Evolutionary conservation across 164 flowering plant species (phyloP).

Genomic region (Malania oleifera): DNA sequence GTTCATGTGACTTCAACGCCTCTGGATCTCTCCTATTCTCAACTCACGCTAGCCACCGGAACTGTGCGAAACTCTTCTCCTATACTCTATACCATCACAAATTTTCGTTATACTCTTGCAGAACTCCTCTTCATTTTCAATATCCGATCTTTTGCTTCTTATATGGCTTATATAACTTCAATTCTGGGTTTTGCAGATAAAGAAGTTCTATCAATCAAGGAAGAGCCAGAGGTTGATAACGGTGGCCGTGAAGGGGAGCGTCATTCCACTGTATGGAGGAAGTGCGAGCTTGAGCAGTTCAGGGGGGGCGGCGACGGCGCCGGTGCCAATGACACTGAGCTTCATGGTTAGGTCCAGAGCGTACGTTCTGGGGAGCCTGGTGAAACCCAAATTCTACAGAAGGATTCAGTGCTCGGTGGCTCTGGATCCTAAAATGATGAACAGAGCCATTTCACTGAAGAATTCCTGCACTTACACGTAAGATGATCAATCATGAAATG

Average conservation of each 20-base stretch:
- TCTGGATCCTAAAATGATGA: constrained; percentile 39
- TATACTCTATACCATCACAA: neutral
- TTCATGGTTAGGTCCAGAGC: constrained; percentile 46
- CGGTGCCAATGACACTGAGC: constrained; percentile 33
- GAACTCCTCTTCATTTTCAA: neutral
- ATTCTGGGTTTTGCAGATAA: constrained; percentile 23
- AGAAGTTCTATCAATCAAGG: constrained; percentile 40
- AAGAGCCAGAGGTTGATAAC: constrained; percentile 35
- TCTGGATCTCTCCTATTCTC: constrained; percentile 31
- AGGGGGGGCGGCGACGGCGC: constrained; percentile 19
- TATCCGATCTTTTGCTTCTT: neutral
- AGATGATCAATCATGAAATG: neutral
- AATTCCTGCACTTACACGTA: constrained; percentile 35
- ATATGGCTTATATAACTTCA: too few species aligned
- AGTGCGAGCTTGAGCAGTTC: constrained; percentile 28
- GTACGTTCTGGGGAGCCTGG: constrained; percentile 47
- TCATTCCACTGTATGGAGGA: constrained; percentile 42
- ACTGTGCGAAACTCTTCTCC: constrained; percentile 16
- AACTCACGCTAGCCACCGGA: constrained; percentile 41
- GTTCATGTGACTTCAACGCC: constrained; percentile 46
- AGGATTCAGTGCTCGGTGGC: constrained; percentile 26
- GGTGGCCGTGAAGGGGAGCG: constrained; percentile 24
- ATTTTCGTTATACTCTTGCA: neutral
- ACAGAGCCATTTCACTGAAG: constrained; percentile 21
- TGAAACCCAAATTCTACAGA: constrained; percentile 44